Base-by-base conservation (phyloP, 2,329 filamentous ascomycete species). In the Pyrenochaeta sp. region DNA sequence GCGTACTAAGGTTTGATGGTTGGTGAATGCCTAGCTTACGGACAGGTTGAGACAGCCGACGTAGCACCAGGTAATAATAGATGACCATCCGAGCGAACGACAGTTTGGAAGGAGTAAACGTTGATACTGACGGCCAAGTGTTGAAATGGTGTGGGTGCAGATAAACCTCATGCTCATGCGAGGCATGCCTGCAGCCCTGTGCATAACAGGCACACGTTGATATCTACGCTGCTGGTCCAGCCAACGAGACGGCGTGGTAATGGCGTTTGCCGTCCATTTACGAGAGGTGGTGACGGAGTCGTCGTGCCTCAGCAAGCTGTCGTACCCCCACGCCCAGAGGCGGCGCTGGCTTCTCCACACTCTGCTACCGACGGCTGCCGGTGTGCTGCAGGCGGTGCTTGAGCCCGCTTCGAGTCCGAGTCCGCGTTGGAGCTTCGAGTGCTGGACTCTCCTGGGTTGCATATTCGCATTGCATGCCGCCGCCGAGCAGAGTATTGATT, bases 141-240 rank as follows among this genome's bases (percentile, higher is more conserved):
- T n/a, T 25, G 45, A 42, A 44, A 32, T 37, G 5, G 45, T 32
- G 39, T 28, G 51, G 28, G 40, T 27, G 44, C 25, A 49, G 37
- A 50, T 25, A 44, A 19, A 49, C 22, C 25, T 5, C 44, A 15
- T 7, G 42, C 40, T 59, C 47, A 56, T 54, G 54, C 54, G 54
- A 55, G 59, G 44, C 48, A 56, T 52, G 25, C 22, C 52, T 58
- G 61, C 58, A 58, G 54, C 48, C 54, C 36, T 50, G 58, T 61
- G 61, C 61, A 60, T 57, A 50, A 52, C 54, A 58, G 54, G 57
- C 54, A 60, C 57, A 44, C 51, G 54, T 54, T 60, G 60, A 58
- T 60, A 58, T 52, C 57, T 37, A 39, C 9, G 32, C 27, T 42
- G 22, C 27, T 24, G n/a, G 9, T 12, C 32, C 52, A 56, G 56